Evolutionary conservation across 2,329 filamentous ascomycete species (phyloP).

Genomic region (Stachybotrys elegans): DNA sequence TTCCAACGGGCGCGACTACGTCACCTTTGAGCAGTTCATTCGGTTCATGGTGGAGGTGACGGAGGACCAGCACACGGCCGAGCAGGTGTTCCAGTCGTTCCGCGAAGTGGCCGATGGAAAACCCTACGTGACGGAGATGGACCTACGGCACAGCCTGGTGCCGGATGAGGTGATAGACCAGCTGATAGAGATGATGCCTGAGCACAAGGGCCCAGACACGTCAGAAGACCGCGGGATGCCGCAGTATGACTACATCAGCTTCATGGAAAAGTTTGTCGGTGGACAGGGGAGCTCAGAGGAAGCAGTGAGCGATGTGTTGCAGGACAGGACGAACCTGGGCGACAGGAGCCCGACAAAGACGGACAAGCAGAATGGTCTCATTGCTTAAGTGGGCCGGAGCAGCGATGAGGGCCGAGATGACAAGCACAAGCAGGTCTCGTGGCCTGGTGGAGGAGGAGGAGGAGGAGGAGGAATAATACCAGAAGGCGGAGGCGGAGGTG

Average conservation of each 20-base stretch:
- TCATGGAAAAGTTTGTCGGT: constrained; percentile 83
- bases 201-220: constrained; percentile 78
- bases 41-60: constrained; percentile 99
- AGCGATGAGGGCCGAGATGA: no score
- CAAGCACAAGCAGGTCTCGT: not conserved
- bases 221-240: constrained; percentile 76
- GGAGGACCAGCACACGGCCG: constrained; percentile 96
- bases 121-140: constrained; percentile 97
- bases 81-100: constrained; percentile 98
- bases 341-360: constrained; percentile 26
- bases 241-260: constrained; percentile 94
- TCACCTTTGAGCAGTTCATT: constrained; percentile 98
- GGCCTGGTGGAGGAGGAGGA: not conserved
- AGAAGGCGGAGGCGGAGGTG: no score
- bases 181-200: constrained; percentile 79
- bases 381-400: no score
- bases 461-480: not conserved
- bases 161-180: constrained; percentile 97
- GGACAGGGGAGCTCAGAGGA: constrained; percentile 25
- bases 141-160: constrained; percentile 88
- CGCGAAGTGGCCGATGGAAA: constrained; percentile 96
- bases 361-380: constrained; percentile 28
- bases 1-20: constrained; percentile 70
- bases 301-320: constrained; percentile 23
- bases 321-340: constrained; percentile 28